A percentile compares a stretch with the other conserved stretches of the same genome.
Conservation (phyloP, 192 early-diverging fungal genomes). For the Gamsiella multidivaricata region DNA sequence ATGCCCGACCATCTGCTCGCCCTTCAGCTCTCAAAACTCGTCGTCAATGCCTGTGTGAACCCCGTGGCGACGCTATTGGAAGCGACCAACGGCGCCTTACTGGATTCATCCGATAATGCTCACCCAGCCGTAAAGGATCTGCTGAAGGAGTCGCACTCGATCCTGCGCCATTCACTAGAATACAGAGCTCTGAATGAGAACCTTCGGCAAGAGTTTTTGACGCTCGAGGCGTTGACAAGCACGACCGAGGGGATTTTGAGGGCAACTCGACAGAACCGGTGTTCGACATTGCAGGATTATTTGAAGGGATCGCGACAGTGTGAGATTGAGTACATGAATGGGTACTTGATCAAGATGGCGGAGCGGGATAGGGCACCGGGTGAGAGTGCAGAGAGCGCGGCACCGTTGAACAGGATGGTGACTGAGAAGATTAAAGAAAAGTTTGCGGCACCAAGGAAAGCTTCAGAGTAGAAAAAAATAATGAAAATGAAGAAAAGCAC, state of each 20-base stretch:
- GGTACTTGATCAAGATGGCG: conserved; percentile 60
- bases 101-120: conserved; percentile 16
- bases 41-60: conserved; percentile 74
- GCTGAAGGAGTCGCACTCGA: conserved; percentile 25
- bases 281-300: conserved; percentile 65
- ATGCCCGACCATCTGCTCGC: conserved; percentile 33
- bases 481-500: background rate
- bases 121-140: conserved; percentile 33
- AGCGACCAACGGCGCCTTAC: conserved; percentile 65
- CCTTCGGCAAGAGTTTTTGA: conserved; percentile 49
- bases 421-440: conserved; percentile 39
- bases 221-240: conserved; percentile 53
- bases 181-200: conserved; percentile 47
- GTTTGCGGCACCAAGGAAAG: conserved; percentile 25
- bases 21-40: conserved; percentile 63
- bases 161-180: conserved; percentile 50
- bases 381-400: background rate
- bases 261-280: conserved; percentile 51
- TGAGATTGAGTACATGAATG: conserved; percentile 53
- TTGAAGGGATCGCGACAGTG: conserved; percentile 59
- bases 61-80: conserved; percentile 70
- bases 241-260: conserved; percentile 68
- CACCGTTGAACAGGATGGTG: conserved; percentile 34
- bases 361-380: conserved; percentile 53
- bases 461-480: conserved; percentile 8